Evolutionary conservation across 257 asterid genomes (phyloP).

Genomic region (Cinchona pubescens): DNA sequence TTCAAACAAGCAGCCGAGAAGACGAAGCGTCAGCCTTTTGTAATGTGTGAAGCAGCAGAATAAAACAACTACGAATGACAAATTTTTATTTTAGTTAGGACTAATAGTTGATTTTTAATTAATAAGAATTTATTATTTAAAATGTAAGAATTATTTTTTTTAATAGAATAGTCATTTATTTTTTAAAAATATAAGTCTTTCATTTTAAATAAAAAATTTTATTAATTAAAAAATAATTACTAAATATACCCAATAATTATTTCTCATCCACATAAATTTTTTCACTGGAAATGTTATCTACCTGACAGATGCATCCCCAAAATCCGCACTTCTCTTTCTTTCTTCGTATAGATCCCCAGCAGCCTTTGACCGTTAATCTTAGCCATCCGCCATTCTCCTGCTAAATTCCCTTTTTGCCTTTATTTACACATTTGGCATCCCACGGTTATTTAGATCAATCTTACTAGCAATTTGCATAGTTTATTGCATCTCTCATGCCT

Average conservation of each 20-base stretch:
- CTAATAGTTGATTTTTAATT: too few relatives aligned
- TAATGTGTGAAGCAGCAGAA: neutral
- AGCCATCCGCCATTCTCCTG: conserved; percentile 34
- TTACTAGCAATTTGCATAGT: neutral
- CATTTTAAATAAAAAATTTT: too few relatives aligned
- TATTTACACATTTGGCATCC: neutral
- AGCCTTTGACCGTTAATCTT: conserved; percentile 82
- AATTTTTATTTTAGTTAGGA: too few relatives aligned
- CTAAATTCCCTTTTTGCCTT: conserved; percentile 7
- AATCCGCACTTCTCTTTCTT: conserved; percentile 29
- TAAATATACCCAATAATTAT: too few relatives aligned
- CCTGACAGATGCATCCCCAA: conserved; percentile 25
- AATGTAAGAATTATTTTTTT: too few relatives aligned
- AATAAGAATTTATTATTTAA: too few relatives aligned
- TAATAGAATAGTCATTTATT: too few relatives aligned
- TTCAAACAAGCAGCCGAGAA: neutral
- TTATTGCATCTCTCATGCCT: neutral
- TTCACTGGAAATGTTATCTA: too few relatives aligned
- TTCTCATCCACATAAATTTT: too few relatives aligned
- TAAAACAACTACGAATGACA: conserved; percentile 13
- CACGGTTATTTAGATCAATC: neutral
- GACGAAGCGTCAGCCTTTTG: conserved; percentile 5
- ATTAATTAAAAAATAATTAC: too few relatives aligned
- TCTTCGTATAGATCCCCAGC: conserved; percentile 27
- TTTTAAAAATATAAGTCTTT: too few relatives aligned